phyloP scores from a whole-genome alignment of 2,329 filamentous ascomycete genomes.

The Xylariaceae sp. region DNA sequence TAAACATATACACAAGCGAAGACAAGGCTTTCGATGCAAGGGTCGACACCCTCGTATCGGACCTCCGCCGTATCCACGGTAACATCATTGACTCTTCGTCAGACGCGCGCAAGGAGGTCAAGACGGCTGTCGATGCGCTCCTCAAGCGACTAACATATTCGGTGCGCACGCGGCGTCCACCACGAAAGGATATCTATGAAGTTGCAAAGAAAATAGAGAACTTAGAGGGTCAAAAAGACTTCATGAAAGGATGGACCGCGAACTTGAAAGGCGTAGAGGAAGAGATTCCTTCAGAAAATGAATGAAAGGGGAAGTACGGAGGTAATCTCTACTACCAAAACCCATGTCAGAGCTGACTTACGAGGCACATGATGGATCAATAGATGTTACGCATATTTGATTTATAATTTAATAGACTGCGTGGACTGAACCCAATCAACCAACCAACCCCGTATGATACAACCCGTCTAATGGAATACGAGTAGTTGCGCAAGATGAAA shows the following conservation, averaged over 20 bases:
- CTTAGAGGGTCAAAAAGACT: slow-evolving; percentile 37
- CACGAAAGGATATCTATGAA: slow-evolving; percentile 50
- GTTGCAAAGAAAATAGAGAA: slow-evolving; percentile 17
- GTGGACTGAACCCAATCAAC: slow-evolving; percentile 5
- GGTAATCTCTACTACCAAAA: too few species aligned
- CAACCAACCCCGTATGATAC: slow-evolving; percentile 18
- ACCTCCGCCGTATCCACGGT: slow-evolving; percentile 53
- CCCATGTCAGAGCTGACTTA: too few species aligned
- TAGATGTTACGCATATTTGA: too few species aligned
- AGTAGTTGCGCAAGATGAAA: slow-evolving; percentile 4
- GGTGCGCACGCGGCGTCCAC: slow-evolving; percentile 60
- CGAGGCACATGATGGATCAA: too few species aligned
- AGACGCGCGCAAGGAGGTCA: slow-evolving; percentile 70
- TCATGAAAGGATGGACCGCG: slow-evolving; percentile 41
- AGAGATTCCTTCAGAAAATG: too few species aligned
- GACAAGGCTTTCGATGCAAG: slow-evolving; percentile 59
- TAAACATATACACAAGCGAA: slow-evolving; percentile 9
- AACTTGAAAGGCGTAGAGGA: not conserved
- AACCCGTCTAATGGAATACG: slow-evolving; percentile 15
- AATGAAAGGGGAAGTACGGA: too few species aligned
- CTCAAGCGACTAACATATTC: slow-evolving; percentile 67
- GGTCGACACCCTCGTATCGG: slow-evolving; percentile 62
- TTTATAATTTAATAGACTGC: too few species aligned
- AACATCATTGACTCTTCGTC: slow-evolving; percentile 73
- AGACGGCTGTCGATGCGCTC: slow-evolving; percentile 70